Evolutionary conservation across 805 yeast genomes (phyloP).

Genomic region (Blastobotrys americana): DNA sequence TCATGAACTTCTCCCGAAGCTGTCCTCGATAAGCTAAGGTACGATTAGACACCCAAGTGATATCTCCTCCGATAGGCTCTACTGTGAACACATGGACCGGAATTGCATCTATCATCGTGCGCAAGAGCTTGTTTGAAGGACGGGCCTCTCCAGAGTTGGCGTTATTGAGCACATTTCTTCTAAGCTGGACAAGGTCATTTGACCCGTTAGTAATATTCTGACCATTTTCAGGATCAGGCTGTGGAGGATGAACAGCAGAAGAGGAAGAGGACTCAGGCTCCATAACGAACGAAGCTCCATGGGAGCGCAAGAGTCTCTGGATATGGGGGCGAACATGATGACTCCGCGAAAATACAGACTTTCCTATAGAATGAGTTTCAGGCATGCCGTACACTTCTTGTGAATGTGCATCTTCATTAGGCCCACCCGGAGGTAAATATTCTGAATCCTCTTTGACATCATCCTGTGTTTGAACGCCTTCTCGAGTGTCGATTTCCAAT

Average conservation of each 20-base stretch:
- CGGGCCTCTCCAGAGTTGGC: not conserved
- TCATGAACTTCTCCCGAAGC: constrained; percentile 22
- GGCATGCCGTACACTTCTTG: no score
- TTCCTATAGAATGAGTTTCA: no score
- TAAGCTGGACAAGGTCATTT: no score
- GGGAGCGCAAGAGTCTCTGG: constrained; percentile 10
- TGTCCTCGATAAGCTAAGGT: constrained; percentile 28
- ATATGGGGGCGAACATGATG: constrained; percentile 8
- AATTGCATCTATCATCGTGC: constrained; percentile 29
- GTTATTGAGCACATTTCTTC: not conserved
- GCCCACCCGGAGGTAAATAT: no score
- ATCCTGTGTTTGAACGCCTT: no score
- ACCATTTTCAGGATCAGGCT: no score
- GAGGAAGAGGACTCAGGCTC: constrained; percentile 12
- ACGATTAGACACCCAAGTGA: constrained; percentile 30
- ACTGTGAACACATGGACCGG: constrained; percentile 31
- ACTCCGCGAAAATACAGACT: no score
- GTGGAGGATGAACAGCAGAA: no score
- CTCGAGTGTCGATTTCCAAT: constrained; percentile 4
- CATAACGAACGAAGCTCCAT: constrained; percentile 12
- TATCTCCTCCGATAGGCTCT: constrained; percentile 24
- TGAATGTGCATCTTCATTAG: no score
- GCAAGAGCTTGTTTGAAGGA: constrained; percentile 22
- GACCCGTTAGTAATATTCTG: no score
- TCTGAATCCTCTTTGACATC: no score